A percentile compares a stretch with the other conserved stretches of the same genome.
These are phyloP conservation scores for Petunia axillaris DNA, from an alignment of 257 asterid species.

Conservation along the genomic window DNA sequence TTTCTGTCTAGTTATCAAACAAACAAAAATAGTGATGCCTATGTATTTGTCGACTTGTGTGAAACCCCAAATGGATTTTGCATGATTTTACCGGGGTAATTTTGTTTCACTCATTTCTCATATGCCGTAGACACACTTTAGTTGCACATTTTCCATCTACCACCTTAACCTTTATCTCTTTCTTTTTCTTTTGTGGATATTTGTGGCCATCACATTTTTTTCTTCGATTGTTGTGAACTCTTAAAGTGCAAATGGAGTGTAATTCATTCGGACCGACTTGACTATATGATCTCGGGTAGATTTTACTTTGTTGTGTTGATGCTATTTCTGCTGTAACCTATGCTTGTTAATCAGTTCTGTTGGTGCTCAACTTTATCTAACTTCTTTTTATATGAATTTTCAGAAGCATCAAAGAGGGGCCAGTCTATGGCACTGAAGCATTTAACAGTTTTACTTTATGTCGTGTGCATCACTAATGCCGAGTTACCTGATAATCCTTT, in stretches of 20 bases:
- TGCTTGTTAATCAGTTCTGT: conserved; percentile 2
- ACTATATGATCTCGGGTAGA: not conserved
- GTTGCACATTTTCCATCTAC: not conserved
- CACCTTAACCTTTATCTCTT: not conserved
- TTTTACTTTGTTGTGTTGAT: conserved; percentile 11
- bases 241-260: not conserved
- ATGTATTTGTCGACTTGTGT: not conserved
- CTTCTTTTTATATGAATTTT: conserved; percentile 31
- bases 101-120: not conserved
- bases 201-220: not conserved
- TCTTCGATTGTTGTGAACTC: not conserved
- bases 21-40: not conserved
- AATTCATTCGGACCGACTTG: not conserved
- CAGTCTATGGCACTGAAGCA: conserved; percentile 46
- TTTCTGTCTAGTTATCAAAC: not conserved
- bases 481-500: conserved; percentile 40
- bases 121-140: not conserved
- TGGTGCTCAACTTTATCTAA: not conserved
- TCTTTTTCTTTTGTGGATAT: not conserved
- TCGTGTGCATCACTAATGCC: conserved; percentile 48
- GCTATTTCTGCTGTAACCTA: not conserved
- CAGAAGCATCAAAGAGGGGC: conserved; percentile 51
- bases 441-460: conserved; percentile 51
- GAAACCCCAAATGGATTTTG: not conserved
- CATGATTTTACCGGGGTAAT: not conserved